Base-by-base conservation (phyloP, 2,329 filamentous ascomycete species). In the Metarhizium rileyi region DNA sequence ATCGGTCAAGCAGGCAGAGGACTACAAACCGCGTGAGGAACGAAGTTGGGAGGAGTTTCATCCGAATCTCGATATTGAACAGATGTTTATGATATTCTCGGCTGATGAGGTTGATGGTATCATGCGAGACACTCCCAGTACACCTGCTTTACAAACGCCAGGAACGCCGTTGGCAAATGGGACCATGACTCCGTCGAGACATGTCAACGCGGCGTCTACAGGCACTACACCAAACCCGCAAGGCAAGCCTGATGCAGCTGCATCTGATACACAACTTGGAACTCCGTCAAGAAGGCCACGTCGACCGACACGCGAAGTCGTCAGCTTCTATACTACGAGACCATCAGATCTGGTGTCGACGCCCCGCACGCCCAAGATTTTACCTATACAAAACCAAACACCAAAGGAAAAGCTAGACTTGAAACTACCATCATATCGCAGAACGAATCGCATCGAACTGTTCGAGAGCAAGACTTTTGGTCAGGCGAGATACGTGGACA, bases 11-110 rank as follows among this genome's bases (percentile, higher is more conserved):
- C 90, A 95, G 63, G 90, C 83, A 60, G 93, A 97, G 71, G 90
- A 91, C 46, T 97, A 97, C 70, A 98, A 98, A 66, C 93, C 93
- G 28, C 80, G 93, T 61, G 93, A 98, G 69, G 93, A 98, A 71
- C 83, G 91, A 54, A 88, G 89, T 47, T 98, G 91, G 90, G 90
- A 96, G 62, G 93, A 98, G 65, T 97, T 97, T 56, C 93, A 98
- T 66, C 90, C 89, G 0, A 88, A 96, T 60, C 79, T 98, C 47
- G 90, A 97, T 69, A 90, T 96, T 45, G 89, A 95, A 50, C 78
- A 78, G 12, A 80, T 79, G 4, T 85, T 96, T 55, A 81, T 85
- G 57, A 75, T 95, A 3, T 90, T 90, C 62, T 81, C 78, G 45
- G 83, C 90, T 2, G 84, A 93, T 54, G 87, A 95, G 56, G 84